phyloP scores from a whole-genome alignment of 2,329 filamentous ascomycete genomes.

The Emmonsiellopsis sp. region DNA sequence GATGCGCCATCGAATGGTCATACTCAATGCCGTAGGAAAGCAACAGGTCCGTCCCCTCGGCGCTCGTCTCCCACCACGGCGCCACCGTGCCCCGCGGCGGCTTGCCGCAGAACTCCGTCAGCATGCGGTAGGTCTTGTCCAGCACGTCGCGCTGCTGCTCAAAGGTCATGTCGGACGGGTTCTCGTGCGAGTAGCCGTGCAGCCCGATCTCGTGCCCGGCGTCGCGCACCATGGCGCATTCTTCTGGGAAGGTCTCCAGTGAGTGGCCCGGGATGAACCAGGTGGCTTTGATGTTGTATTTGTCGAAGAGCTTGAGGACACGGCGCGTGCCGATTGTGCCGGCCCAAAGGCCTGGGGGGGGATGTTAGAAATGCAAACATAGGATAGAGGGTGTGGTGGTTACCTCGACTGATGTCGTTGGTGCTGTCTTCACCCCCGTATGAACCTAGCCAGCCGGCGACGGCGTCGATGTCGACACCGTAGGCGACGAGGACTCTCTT shows the following conservation, averaged over 20 bases:
- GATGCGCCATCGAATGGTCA: conserved; percentile 37
- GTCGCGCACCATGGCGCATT: conserved; percentile 53
- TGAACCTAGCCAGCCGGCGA: conserved; percentile 65
- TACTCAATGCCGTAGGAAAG: conserved; percentile 37
- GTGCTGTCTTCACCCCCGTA: conserved; percentile 66
- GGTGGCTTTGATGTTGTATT: conserved; percentile 62
- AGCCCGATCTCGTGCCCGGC: conserved; percentile 58
- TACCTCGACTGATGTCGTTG: conserved; percentile 63
- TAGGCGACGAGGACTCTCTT: conserved; percentile 52
- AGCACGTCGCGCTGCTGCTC: conserved; percentile 70
- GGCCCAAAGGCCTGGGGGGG: conserved; percentile 50
- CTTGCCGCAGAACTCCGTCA: conserved; percentile 67
- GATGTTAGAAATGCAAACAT: background rate
- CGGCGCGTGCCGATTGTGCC: conserved; percentile 58
- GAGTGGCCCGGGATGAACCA: conserved; percentile 58
- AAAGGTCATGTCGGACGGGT: conserved; percentile 60
- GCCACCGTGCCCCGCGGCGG: conserved; percentile 64
- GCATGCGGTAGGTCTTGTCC: conserved; percentile 64
- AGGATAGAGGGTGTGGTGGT: background rate
- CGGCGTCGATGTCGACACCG: conserved; percentile 67
- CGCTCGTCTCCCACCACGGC: conserved; percentile 66
- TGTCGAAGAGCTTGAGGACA: conserved; percentile 61
- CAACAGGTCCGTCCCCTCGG: conserved; percentile 50
- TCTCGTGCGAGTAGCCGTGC: conserved; percentile 68
- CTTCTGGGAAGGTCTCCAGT: conserved; percentile 58